Evolutionary conservation across 441 rosid species (phyloP).

Genomic region (Erodium moschatum): DNA sequence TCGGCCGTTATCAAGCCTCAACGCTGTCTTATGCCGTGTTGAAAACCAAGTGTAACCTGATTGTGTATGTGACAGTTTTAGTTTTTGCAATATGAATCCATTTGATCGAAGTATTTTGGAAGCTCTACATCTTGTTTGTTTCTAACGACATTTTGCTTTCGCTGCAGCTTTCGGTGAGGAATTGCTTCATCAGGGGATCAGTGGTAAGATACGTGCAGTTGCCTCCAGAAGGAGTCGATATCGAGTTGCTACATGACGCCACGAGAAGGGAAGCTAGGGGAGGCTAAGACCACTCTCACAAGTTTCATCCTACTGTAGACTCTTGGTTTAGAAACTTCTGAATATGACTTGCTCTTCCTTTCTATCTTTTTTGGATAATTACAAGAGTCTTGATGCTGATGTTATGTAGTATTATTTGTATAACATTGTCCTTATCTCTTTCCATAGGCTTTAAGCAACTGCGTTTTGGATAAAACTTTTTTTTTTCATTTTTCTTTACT

Average conservation of each 20-base stretch:
- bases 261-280: constrained; percentile 98
- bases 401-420: no score
- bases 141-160: background rate
- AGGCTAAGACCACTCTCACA: constrained; percentile 35
- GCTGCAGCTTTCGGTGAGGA: constrained; percentile 89
- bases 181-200: constrained; percentile 95
- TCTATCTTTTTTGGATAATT: no score
- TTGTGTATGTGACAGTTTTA: background rate
- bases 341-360: no score
- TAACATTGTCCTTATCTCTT: no score
- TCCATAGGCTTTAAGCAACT: no score
- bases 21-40: background rate
- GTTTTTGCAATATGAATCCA: background rate
- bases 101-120: background rate
- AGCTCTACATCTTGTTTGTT: no score
- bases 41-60: background rate
- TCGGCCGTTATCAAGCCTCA: background rate
- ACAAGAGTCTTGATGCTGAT: no score
- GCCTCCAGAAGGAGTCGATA: constrained; percentile 91
- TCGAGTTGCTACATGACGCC: constrained; percentile 93
- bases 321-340: background rate
- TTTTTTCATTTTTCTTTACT: no score
- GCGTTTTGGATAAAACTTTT: no score
- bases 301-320: constrained; percentile 17
- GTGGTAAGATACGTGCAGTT: constrained; percentile 93